These are phyloP conservation scores for Didymella sp. DNA, from an alignment of 2,329 filamentous ascomycete genomes.

Conservation along the genomic window DNA sequence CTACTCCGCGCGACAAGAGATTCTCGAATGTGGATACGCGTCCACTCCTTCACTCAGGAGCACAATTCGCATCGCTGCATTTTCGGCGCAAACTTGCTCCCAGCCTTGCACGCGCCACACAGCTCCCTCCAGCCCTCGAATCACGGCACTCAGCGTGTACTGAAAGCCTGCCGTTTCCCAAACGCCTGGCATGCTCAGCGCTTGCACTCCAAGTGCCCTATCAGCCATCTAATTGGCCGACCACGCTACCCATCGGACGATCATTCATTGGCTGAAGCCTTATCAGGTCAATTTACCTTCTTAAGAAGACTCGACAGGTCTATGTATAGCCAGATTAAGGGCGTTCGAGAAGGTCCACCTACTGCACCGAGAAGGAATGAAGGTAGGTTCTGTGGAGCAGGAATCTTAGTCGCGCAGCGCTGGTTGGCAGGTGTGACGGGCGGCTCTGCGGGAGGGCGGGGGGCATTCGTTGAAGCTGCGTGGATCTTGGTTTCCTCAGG, in stretches of 20 bases:
- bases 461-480: background rate
- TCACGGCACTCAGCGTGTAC: background rate
- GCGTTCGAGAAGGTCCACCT: background rate
- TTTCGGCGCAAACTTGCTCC: background rate
- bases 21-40: background rate
- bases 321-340: constrained; percentile 5
- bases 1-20: background rate
- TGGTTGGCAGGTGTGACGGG: constrained; percentile 29
- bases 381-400: constrained; percentile 1
- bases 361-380: too few relatives aligned
- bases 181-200: constrained; percentile 1
- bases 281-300: too few relatives aligned
- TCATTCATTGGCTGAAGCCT: too few relatives aligned
- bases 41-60: background rate
- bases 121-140: background rate
- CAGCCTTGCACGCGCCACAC: background rate
- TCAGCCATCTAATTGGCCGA: background rate
- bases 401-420: constrained; percentile 4
- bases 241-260: too few relatives aligned
- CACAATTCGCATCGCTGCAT: background rate
- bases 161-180: background rate
- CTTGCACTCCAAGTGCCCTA: background rate
- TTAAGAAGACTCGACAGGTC: too few relatives aligned
- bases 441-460: constrained; percentile 39
- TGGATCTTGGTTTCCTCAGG: constrained; percentile 7